phyloP scores from a whole-genome alignment of 305 asterid genomes.

The Ruellia speciosa region DNA sequence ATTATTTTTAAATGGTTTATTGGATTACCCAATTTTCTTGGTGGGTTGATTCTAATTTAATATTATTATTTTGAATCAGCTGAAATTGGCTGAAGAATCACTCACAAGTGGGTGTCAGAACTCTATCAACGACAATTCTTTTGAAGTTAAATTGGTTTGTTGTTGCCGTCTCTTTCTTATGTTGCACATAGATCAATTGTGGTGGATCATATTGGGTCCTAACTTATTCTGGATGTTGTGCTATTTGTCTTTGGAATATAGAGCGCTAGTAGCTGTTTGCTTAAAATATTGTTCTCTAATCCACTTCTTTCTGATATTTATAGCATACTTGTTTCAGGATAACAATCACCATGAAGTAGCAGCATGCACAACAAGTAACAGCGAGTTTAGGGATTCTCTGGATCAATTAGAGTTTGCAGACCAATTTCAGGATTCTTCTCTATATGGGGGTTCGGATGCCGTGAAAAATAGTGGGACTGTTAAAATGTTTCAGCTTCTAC shows the following conservation, averaged over 20 bases:
- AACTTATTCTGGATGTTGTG: conserved; percentile 8
- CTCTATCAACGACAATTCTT: conserved; percentile 28
- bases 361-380: conserved; percentile 31
- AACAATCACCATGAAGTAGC: conserved; percentile 34
- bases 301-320: background rate
- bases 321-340: conserved; percentile 31
- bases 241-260: conserved; percentile 2
- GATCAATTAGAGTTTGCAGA: conserved; percentile 40
- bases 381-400: conserved; percentile 28
- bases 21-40: conserved; percentile 12
- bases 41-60: conserved; percentile 15
- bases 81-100: conserved; percentile 54
- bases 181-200: conserved; percentile 13
- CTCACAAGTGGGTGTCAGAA: conserved; percentile 38
- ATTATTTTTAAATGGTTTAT: conserved; percentile 23
- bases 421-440: conserved; percentile 41
- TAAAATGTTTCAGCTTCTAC: conserved; percentile 82
- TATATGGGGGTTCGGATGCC: conserved; percentile 37
- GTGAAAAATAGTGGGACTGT: conserved; percentile 38
- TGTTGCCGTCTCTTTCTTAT: conserved; percentile 9
- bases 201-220: background rate
- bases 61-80: conserved; percentile 38
- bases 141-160: conserved; percentile 38
- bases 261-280: background rate
- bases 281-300: background rate